Base-by-base conservation (phyloP, 1,284 basidiomycete species). In the Cerrena zonata region DNA sequence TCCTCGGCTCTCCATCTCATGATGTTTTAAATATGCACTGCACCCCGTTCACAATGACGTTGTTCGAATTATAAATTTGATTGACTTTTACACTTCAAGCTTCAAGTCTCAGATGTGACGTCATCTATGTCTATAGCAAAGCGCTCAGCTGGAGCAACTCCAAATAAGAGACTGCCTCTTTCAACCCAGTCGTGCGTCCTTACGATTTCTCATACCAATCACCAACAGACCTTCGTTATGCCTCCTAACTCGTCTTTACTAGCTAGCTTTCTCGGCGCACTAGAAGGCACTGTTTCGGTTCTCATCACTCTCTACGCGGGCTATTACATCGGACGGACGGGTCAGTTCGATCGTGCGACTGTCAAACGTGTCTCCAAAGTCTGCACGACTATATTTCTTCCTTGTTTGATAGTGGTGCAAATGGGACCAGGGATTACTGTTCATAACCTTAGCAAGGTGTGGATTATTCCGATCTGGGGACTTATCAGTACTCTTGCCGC, bases 381-480 rank as follows among this genome's bases (percentile, higher is more conserved):
- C 21, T 66, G 61, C 58, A 58, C 66, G 3, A 49, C 44, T 15
- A 53, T 66, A 53, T 68, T 68, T 56, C 62, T 66, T 26, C 66
- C 66, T 36, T 65, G 60, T 43, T 62, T 68, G 50, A 61, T 68
- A 56, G 47, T 66, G 55, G 63, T 61, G 23, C 53, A 63, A 48
- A 66, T 66, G 66, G 66, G 58, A 23, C 66, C 64, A 19, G 55
- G 61, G 52, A 59, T 68, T 46, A 66, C 65, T 36, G 53, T 47
- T 1, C 10, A 40, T 4, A 56, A 54, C 4, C 55, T 68, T 39
- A 30, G 55, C 13, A 51, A 36, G 15, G 52, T 64, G 21, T 68
- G 66, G 65, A 62, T 68, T 41, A 56, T 66, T 2, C 65, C 66
- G 23, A 48, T 60, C n/a, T 66, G 65, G 66, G 66, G 66, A 13